Evolutionary conservation across 2,329 filamentous ascomycete genomes (phyloP), one percentile per base, ranked within the genome.

Genomic region (Clarireedia sp.): DNA sequence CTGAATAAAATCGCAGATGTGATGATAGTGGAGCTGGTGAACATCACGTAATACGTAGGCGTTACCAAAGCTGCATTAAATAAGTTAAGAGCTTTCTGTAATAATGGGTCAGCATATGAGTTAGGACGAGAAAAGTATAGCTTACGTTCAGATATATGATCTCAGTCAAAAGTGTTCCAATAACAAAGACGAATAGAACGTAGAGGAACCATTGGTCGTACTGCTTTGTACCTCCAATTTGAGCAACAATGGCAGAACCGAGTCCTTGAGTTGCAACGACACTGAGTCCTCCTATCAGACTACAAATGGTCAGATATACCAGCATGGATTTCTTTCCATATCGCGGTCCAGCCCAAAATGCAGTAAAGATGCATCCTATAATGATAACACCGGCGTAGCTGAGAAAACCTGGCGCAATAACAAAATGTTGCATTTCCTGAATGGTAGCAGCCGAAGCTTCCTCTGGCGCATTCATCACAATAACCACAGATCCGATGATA

Each of bases 151-250:
- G 77, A 69, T 87, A 99, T 62, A 97, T 86, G 61, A 99, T 96
- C 73, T 97, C 94, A 0, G 90, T 95, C 64, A 97, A 64, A 10
- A 99, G 75, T 0, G 94, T 97, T n/a, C 75, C 73, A 60, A 97
- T 78, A 51, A 97, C 90, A 71, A 99, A 97, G 5, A 91, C 88
- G 55, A 97, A 75, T 33, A 97, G 74, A 5, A 97, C 85, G 72
- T 96, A 99, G 40, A 95, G 74, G 68, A 99, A 99, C 92, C 92
- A 97, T 69, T 97, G 83, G 70, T 96, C 96, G 73, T 96, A 97
- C 76, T 99, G 91, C 2, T 85, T 79, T 49, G 83, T 82, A 16
- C 92, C 94, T 17, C 81, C 79, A 57, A 86, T 86, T 74, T 95
- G 90, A 0, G 92, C 89, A 54, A 96, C 81, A 60, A 99, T 91